A percentile compares a stretch with the other conserved stretches of the same genome.
phyloP scores from a whole-genome alignment of 176 grass and related monocot species.

The Oryza nivara region DNA sequence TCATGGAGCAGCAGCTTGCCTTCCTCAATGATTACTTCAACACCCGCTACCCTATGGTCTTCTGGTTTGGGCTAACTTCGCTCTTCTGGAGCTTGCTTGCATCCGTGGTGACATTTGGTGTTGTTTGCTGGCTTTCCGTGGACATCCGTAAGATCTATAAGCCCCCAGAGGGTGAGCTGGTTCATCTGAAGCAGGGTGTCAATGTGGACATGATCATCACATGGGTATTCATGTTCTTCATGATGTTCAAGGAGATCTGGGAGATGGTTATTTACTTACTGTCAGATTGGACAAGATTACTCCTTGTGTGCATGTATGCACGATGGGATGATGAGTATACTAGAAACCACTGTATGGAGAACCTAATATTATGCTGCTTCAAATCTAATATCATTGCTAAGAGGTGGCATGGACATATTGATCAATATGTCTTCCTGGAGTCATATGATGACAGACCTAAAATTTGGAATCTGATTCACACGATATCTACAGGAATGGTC shows the following conservation, averaged over 20 bases:
- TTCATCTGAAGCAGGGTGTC: not conserved
- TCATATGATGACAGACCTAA: too few species aligned
- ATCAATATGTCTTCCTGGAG: too few species aligned
- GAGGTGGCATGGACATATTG: too few species aligned
- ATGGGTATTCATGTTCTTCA: not conserved
- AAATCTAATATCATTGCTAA: not conserved
- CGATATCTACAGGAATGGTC: too few species aligned
- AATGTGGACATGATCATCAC: slow-evolving; percentile 25
- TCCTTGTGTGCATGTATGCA: not conserved
- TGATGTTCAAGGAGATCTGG: not conserved
- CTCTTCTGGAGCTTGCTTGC: not conserved
- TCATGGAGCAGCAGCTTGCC: slow-evolving; percentile 7
- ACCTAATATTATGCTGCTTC: not conserved
- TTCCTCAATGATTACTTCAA: slow-evolving; percentile 22
- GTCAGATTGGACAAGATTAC: slow-evolving; percentile 21
- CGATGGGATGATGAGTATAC: too few species aligned
- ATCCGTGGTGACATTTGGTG: not conserved
- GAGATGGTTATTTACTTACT: not conserved
- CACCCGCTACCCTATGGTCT: slow-evolving; percentile 13
- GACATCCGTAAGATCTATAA: not conserved
- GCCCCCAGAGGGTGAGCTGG: not conserved
- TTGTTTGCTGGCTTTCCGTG: not conserved
- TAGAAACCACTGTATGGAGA: not conserved
- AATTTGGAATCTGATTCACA: too few species aligned
- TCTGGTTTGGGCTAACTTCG: not conserved